Base-by-base conservation (phyloP, 2,329 filamentous ascomycete genomes). In the Fonsecaea nubica region DNA sequence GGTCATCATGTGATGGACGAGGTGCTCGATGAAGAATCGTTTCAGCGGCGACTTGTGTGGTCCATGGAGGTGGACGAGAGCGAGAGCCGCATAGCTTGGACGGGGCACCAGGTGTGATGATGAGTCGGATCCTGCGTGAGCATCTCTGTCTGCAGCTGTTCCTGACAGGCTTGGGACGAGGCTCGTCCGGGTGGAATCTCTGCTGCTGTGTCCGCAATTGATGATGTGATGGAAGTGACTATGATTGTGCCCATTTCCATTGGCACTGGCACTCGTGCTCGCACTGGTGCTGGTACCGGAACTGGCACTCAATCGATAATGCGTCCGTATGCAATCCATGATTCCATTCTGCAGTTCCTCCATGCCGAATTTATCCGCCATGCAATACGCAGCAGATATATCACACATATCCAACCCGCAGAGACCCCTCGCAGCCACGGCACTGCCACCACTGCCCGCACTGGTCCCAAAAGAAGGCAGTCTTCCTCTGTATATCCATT, bases 361-460 rank as follows among this genome's bases (percentile, higher is more conserved):
- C 68, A 70, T 70, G 40, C 54, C 68, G 58, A 70, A 70, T 18
- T 70, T 70, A 50, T 70, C 68, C 3, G 68, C 68, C 68, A 70
- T 70, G 48, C 65, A 65, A 36, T 70, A 70, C 2, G 68, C 63
- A 0, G 63, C 60, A 13, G 68, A 66, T 60, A 70, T 61, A 33
- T 68, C 65, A n/a, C 40, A 54, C 15, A 68, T 40, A 33, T 70
- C 65, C 3, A 61, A 9, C 15, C 45, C 45, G 8, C 18, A 25
- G 8, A 21, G 21, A 1, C 8, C 45, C 8, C 45, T 50, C 6
- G 18, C 45, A 12, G 7, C 5, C 25, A 10, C 45, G 2, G 45
- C 18, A 50, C 45, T 50, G 18, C 18, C 18, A 12, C 48, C n/a
- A 40, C 58, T 33, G 18, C 9, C 33, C 25, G 58, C 3, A 7